Base-by-base conservation (phyloP, 2,329 filamentous ascomycete species). In the Chaetothyriales sp. region DNA sequence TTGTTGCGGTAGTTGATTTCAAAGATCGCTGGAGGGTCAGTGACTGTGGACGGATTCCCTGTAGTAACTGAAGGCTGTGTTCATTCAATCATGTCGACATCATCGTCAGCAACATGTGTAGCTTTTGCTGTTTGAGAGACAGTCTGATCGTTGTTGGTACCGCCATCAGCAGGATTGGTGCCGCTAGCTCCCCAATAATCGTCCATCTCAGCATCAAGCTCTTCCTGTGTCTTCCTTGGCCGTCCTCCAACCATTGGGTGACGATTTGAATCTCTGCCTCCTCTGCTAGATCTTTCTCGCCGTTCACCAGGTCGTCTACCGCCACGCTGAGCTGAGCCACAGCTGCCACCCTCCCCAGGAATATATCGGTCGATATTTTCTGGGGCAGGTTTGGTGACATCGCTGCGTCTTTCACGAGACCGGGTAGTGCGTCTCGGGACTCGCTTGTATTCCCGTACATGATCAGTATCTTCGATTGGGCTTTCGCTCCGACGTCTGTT, bases 121-220 rank as follows among this genome's bases (percentile, higher is more conserved):
- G 56, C 56, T 19, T 68, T 59, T 25, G 65, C 63, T 8, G 63
- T 59, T 39, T 39, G 10, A 18, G 63, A 62, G 46, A 62, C 63
- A 22, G 65, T 61, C 5, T 59, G 60, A 43, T 58, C 53, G 42
- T 43, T 49, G 18, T 48, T 51, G 44, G 47, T 49, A n/a, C 59
- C 55, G 46, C 66, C 69, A n/a, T 62, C 66, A 48, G 63, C 67
- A 46, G 68, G 63, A 46, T 60, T 66, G 51, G 60, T 63, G 46
- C 60, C 66, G 39, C 66, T 65, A 22, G 70, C 71, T 26, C 76
- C 81, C 73, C 87, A 95, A 67, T 95, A 95, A 63, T 95, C 86
- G 26, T 83, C 87, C 89, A 95, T 95, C 69, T 95, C 89, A n/a
- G 86, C 86, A 65, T 95, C 89, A 43, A 95, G 73, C 65, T 95